Conservation (phyloP, 140 eudicot species). For the Cichorium intybus region DNA sequence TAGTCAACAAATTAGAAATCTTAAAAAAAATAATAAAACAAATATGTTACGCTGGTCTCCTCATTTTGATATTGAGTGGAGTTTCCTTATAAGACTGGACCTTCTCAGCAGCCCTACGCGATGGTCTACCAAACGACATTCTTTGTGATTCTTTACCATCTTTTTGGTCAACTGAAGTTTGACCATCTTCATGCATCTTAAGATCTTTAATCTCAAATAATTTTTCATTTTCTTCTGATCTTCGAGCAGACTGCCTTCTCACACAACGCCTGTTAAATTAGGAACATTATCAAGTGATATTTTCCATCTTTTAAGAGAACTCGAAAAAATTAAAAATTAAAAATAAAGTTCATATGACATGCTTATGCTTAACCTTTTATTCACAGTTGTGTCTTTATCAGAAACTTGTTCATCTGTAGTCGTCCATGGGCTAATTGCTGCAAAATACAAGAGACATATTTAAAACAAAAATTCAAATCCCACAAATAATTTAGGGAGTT, state of each 20-base stretch:
- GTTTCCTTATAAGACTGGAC: slow-evolving; percentile 78
- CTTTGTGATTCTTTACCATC: slow-evolving; percentile 43
- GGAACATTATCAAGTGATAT: no score
- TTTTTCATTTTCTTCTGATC: slow-evolving; percentile 37
- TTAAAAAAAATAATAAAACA: background rate
- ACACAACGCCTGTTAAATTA: slow-evolving; percentile 49
- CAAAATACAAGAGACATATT: slow-evolving; percentile 10
- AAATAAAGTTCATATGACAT: background rate
- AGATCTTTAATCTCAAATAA: slow-evolving; percentile 61
- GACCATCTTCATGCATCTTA: slow-evolving; percentile 28
- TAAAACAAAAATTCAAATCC: slow-evolving; percentile 6
- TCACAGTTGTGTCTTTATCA: slow-evolving; percentile 42
- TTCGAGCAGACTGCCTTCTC: slow-evolving; percentile 64
- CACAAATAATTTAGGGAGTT: no score
- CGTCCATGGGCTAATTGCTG: slow-evolving; percentile 58
- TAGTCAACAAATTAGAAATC: background rate
- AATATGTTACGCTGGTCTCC: slow-evolving; percentile 54
- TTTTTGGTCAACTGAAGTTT: slow-evolving; percentile 16
- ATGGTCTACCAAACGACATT: slow-evolving; percentile 57
- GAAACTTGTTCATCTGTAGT: slow-evolving; percentile 38
- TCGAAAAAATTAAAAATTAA: no score
- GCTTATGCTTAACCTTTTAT: slow-evolving; percentile 62
- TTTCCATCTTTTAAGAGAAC: background rate
- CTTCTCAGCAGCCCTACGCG: slow-evolving; percentile 64
- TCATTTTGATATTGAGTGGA: slow-evolving; percentile 68